Base-by-base conservation (phyloP, 2,329 filamentous ascomycete genomes). In the Arthrobotrys conoides region DNA sequence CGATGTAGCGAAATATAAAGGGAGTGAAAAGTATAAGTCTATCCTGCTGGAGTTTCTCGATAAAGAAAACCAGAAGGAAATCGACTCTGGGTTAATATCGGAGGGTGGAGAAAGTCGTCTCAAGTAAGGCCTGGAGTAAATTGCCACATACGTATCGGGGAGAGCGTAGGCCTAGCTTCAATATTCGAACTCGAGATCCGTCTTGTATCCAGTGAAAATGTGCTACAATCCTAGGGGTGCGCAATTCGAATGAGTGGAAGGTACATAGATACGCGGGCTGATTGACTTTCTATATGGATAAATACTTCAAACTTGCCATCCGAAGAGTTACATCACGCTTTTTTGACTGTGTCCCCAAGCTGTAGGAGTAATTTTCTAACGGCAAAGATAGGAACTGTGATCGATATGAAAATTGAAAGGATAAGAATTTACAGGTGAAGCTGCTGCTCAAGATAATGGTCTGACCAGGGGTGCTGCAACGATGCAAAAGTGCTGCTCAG, bases 31-130 rank as follows among this genome's bases (percentile, higher is more conserved):
- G 85, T 96, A 94, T 84, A 88, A 87, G 20, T 89, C 91, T 27
- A 90, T 95, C 0, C 81, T 96, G 82, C 84, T 96, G 77, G 90
- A 93, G 83, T 96, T 91, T 84, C 83, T 96, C 78, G 93, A 96
- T 84, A 82, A 82, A 80, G 92, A 91, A 85, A 92, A 96, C 84
- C 84, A 88, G 83, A 91, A 92, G 85, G 93, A 96, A 85, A 79
- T 94, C 1, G 87, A 87, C n/a, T 85, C 84, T 12, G 93, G 93
- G 0, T 81, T 95, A 81, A 88, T 92, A 76, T 12, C 91, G 67
- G 86, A 86, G 16, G 66, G 41, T 3, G 46, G 33, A 87, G 86
- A 82, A 90, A 92, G 83, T 89, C 90, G n/a, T 2, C 41, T 63
- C 10, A 71, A 77, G 36, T 77, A 67, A 30, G 27, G 6, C 27